These are phyloP conservation scores for Pleoardoris graminearum DNA, from an alignment of 2,329 filamentous ascomycete species.

Conservation along the genomic window DNA sequence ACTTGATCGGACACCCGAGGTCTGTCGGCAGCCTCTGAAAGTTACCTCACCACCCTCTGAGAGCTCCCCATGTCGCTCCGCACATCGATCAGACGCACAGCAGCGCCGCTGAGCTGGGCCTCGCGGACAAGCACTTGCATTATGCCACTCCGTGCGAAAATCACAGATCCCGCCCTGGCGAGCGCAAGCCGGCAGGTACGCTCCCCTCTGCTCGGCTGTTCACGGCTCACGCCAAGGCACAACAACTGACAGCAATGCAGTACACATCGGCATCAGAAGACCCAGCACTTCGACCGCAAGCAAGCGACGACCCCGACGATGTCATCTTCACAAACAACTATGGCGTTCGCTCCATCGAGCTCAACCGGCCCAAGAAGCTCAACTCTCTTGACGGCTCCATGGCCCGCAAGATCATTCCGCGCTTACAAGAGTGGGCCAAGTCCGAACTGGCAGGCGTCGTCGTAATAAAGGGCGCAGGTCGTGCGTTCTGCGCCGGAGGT, in stretches of 20 bases:
- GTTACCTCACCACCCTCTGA: conserved; percentile 32
- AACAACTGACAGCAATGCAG: conserved; percentile 27
- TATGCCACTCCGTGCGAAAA: conserved; percentile 83
- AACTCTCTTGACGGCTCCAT: conserved; percentile 94
- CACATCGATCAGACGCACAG: conserved; percentile 45
- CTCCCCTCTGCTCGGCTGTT: conserved; percentile 2
- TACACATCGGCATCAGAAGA: conserved; percentile 41
- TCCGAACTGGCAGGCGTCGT: conserved; percentile 92
- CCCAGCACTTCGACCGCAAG: conserved; percentile 56
- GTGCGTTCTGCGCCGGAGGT: conserved; percentile 89
- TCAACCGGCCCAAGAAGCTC: conserved; percentile 89
- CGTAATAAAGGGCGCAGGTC: conserved; percentile 86
- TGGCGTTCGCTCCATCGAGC: conserved; percentile 86
- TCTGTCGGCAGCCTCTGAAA: conserved; percentile 33
- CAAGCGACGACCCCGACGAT: conserved; percentile 79
- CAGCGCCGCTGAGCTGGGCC: conserved; percentile 46
- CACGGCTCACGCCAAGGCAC: background rate
- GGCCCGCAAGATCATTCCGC: conserved; percentile 89
- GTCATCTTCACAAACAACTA: conserved; percentile 89
- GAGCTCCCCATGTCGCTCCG: conserved; percentile 50
- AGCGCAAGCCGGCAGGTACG: conserved; percentile 57
- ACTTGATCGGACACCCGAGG: conserved; percentile 44
- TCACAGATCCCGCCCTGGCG: conserved; percentile 62
- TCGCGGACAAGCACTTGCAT: conserved; percentile 38
- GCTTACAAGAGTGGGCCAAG: conserved; percentile 90